phyloP scores from a whole-genome alignment of 768 basidiomycete species.

The Dendrothele bispora region DNA sequence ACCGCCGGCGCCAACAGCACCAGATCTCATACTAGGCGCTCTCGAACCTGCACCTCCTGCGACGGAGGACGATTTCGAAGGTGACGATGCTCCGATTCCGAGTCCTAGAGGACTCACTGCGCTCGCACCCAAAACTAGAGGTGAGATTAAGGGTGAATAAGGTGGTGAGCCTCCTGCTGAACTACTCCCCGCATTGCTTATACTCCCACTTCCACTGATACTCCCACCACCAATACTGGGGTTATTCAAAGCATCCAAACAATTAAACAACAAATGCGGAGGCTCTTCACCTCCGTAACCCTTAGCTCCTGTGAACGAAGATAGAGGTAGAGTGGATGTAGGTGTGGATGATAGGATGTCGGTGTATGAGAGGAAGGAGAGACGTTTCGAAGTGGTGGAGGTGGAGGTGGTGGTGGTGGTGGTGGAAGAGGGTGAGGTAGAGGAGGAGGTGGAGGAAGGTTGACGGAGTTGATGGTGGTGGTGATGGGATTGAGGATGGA shows the following conservation, averaged over 20 bases:
- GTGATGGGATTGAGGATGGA: constrained; percentile 12
- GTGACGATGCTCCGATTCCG: too few species aligned
- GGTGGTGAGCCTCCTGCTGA: too few species aligned
- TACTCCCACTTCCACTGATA: too few species aligned
- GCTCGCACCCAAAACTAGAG: too few species aligned
- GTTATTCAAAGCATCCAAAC: too few species aligned
- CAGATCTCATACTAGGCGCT: constrained; percentile 18
- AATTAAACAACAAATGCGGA: too few species aligned
- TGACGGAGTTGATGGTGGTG: neutral
- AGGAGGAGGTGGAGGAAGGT: neutral
- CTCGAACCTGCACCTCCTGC: too few species aligned
- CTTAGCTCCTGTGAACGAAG: constrained; percentile 67
- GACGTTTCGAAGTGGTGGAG: constrained; percentile 62
- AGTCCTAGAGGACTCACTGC: too few species aligned
- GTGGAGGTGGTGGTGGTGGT: constrained; percentile 34
- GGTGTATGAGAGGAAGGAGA: constrained; percentile 88
- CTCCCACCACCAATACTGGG: too few species aligned
- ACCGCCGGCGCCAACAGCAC: constrained; percentile 24
- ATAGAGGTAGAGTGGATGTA: constrained; percentile 66
- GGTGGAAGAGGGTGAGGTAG: constrained; percentile 20
- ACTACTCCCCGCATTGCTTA: too few species aligned
- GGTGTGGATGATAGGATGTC: constrained; percentile 83
- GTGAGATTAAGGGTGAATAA: too few species aligned
- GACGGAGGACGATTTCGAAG: too few species aligned
- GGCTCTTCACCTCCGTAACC: constrained; percentile 59